phyloP scores from a whole-genome alignment of 2,329 filamentous ascomycete genomes.

The Aspergillus sp. region DNA sequence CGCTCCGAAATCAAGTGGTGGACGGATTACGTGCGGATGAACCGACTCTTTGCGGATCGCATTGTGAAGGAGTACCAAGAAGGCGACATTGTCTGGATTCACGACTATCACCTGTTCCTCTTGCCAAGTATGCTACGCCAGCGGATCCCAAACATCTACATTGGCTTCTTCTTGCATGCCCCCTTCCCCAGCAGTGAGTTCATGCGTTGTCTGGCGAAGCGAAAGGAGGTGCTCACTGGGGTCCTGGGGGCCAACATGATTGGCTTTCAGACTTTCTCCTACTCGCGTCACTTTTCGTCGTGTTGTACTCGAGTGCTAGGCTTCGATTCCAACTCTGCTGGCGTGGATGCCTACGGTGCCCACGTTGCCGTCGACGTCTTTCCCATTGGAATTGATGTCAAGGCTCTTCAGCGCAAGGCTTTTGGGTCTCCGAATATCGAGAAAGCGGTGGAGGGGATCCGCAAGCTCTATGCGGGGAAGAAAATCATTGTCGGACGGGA shows the following conservation, averaged over 20 bases:
- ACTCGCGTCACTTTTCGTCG: slow-evolving; percentile 89
- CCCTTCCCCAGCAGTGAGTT: slow-evolving; percentile 97
- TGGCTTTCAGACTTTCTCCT: slow-evolving; percentile 93
- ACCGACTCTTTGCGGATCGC: slow-evolving; percentile 84
- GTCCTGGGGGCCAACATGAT: slow-evolving; percentile 89
- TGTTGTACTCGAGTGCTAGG: slow-evolving; percentile 89
- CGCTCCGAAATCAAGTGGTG: slow-evolving; percentile 78
- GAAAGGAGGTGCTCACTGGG: slow-evolving; percentile 88
- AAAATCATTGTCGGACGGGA: slow-evolving; percentile 95
- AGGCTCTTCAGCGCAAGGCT: slow-evolving; percentile 71
- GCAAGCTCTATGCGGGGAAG: slow-evolving; percentile 78
- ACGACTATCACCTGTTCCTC: slow-evolving; percentile 91
- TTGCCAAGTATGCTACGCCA: slow-evolving; percentile 87
- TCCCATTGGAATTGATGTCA: slow-evolving; percentile 91
- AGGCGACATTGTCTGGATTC: slow-evolving; percentile 87
- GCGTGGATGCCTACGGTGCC: slow-evolving; percentile 84
- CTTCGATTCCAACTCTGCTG: slow-evolving; percentile 81
- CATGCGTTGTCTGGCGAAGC: slow-evolving; percentile 79
- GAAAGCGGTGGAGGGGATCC: slow-evolving; percentile 69
- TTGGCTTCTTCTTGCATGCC: slow-evolving; percentile 90
- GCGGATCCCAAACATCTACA: slow-evolving; percentile 82
- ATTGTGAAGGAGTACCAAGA: slow-evolving; percentile 88
- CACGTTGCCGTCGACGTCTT: slow-evolving; percentile 91
- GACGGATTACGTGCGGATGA: slow-evolving; percentile 91
- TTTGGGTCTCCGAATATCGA: slow-evolving; percentile 70